Evolutionary conservation across 2,329 filamentous ascomycete species (phyloP), one percentile per base, ranked within the genome.

Genomic region (Esteya vermicola): DNA sequence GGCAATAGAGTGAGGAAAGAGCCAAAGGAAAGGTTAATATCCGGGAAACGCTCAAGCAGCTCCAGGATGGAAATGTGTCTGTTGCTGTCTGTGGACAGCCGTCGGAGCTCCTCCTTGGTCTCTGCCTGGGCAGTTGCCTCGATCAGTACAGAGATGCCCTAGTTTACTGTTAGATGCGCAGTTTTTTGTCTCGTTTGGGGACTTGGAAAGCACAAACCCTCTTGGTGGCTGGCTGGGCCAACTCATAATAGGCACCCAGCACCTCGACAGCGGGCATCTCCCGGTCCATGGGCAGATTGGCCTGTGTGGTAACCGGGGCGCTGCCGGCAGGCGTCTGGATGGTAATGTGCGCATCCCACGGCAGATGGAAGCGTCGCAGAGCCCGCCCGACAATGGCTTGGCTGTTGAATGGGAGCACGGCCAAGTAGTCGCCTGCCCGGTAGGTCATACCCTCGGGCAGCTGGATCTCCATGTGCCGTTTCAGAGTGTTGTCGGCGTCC

Each of bases 401-500:
- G 2, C 75, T 74, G 53, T 89, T 89, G 23, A 83, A 58, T 0
- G 83, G 83, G 1, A 86, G 62, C 3, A 86, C 64, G 0, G 80
- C 78, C 1, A 89, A 67, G 53, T 91, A 89, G 52, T 89, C 83
- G 13, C 83, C 84, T 2, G 78, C 71, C 30, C 70, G 67, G 57
- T 88, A 89, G 0, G 65, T 68, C 63, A 75, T 66, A 38, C 69
- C 72, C 0, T 65, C 69, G 0, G 83, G 82, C 1, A 89, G 64
- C 44, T 74, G 70, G 26, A 86, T 73, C 46, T 75, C 74, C 18
- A 85, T 69, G 45, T 79, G 68, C 20, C 72, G 70, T 62, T 85
- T 85, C 28, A 41, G 39, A 6, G 40, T 27, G 4, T 39, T 74
- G 20, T 25, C 16, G 3, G 16, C 16, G 33, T n/a, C 31, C 3